Base-by-base conservation (phyloP, 2,329 filamentous ascomycete genomes). In the Monilinia aucupariae region DNA sequence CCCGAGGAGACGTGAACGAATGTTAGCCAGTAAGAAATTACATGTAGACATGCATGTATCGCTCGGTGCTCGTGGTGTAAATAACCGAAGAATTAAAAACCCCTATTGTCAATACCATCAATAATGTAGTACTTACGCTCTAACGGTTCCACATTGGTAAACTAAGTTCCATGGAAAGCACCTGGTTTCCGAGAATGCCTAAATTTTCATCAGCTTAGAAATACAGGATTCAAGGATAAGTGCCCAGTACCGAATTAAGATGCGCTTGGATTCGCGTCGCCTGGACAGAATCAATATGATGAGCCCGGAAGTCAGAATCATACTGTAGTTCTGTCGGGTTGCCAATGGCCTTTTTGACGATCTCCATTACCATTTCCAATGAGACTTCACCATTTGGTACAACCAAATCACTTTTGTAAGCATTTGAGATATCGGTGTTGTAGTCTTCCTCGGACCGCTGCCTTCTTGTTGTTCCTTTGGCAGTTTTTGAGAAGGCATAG, bases 121-220 rank as follows among this genome's bases (percentile, higher is more conserved):
- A 79, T 71, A 51, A 74, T 72, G 20, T 45, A 10, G 39, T 25
- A 52, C 64, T 63, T 56, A 70, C 70, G 43, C 62, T 20, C 76
- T 67, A n/a, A 86, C 74, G 2, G 78, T 85, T 0, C 82, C 82
- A 62, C 80, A 80, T 64, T 87, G 82, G 66, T 87, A 85, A 0
- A 88, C 79, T 1, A 87, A 71, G 63, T 83, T 87, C 64, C 82
- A 75, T 0, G 85, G 82, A 1, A 87, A 69, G 54, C 15, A 60
- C n/a, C 32, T 30, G 25, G 37, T 47, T 17, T 17, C 17, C 7
- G 32, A 22, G 39, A 61, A 54, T 37, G 50, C 37, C 59, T 61
- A 41, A 12, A 52, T 0, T 43, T 34, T 51, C 13, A 43, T 60
- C 48, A 60, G 58, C 39, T 5, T 45, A 12, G 30, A 45, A 17